Evolutionary conservation across 305 asterid species (phyloP).

Genomic region (Fraxinus velutina): DNA sequence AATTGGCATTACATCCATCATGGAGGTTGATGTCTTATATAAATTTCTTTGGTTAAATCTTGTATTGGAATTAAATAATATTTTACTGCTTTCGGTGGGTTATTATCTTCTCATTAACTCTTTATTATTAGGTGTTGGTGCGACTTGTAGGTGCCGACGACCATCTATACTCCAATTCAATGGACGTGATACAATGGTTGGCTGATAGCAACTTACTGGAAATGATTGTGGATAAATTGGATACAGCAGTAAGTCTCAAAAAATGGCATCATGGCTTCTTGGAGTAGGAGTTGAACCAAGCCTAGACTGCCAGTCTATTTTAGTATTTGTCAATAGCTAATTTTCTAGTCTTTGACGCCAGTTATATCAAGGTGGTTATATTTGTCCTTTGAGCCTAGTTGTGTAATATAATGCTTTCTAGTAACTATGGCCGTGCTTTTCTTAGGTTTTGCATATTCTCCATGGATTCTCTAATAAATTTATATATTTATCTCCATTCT

Average conservation of each 20-base stretch:
- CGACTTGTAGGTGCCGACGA: slow-evolving; percentile 93
- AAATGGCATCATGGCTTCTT: slow-evolving; percentile 10
- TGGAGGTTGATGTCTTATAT: slow-evolving; percentile 67
- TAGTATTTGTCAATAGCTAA: not conserved
- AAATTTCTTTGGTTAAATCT: not conserved
- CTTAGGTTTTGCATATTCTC: not conserved
- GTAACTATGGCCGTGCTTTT: not conserved
- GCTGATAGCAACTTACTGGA: slow-evolving; percentile 87
- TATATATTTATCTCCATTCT: not conserved
- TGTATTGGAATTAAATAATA: not conserved
- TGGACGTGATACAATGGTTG: slow-evolving; percentile 96
- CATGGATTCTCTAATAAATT: not conserved
- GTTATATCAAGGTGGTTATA: slow-evolving; percentile 3
- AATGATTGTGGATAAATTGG: slow-evolving; percentile 94
- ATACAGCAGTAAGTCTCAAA: slow-evolving; percentile 52
- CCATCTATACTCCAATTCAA: slow-evolving; percentile 73
- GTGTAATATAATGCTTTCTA: not conserved
- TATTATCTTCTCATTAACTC: slow-evolving; percentile 29
- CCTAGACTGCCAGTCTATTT: not conserved
- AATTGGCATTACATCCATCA: slow-evolving; percentile 94
- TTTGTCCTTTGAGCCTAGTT: not conserved
- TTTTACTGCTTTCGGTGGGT: slow-evolving; percentile 8
- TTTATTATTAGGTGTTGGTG: slow-evolving; percentile 71
- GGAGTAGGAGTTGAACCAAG: slow-evolving; percentile 11
- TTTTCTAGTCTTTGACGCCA: slow-evolving; percentile 12